Evolutionary conservation across 768 basidiomycete genomes (phyloP), one percentile per base, ranked within the genome.

Genomic region (Austroboletus festivus): DNA sequence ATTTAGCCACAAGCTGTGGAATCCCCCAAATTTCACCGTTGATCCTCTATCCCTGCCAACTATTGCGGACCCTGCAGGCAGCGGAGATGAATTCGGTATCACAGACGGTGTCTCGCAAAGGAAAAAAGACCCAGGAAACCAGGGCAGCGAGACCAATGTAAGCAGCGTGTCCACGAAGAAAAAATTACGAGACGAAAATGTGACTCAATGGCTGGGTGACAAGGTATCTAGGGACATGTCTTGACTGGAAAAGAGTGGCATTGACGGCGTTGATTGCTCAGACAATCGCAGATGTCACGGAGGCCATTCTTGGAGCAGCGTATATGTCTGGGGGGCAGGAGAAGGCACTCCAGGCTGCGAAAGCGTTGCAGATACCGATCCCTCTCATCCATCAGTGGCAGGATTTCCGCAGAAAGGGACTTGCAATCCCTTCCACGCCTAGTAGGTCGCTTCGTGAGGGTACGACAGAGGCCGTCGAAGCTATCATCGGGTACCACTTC

Each of bases 281-380:
- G 90, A 80, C 82, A 19, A 73, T 91, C 23, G 90, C 91, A 42
- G 91, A 93, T 67, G 86, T 91, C 37, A 79, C 81, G 9, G 91
- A 93, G 67, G 88, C 91, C 4, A 81, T 93, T 50, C 81, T 92
- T 22, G 91, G 85, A 28, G 90, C 89, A 16, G 88, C 86, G 5
- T 91, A 83, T 61, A 71, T 87, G 38, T 80, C 84, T 20, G 85
- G 85, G 11, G 90, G 89, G 44, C 72, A 75, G 42, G 84, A 87
- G 44, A 65, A 68, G 18, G 90, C 85, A 6, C 74, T 90, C 39
- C 75, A 75, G 51, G 79, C 75, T 20, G 75, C 79, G 37, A 88
- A 86, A 60, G 75, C 75, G 20, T 69, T 93, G 57, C 75, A 79
- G 44, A 68, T 93, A 31, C 81, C 83, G 1, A 69, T 90, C n/a